These are phyloP conservation scores for Pseudogymnoascus sp. DNA, from an alignment of 2,329 filamentous ascomycete genomes.

Conservation along the genomic window DNA sequence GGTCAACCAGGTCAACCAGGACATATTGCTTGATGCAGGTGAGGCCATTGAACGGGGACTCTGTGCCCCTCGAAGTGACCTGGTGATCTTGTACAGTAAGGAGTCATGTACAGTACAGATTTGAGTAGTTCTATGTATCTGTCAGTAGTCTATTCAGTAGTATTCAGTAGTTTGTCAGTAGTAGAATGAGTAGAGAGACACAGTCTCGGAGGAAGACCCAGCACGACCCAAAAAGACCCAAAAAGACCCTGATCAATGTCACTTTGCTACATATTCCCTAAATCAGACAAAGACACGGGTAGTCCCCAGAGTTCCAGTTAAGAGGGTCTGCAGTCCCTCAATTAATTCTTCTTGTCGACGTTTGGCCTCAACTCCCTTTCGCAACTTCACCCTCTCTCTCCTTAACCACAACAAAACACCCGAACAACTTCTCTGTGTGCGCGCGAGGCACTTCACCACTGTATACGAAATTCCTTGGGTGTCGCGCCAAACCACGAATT, in stretches of 20 bases:
- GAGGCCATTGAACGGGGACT: not conserved
- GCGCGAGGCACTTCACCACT: not conserved
- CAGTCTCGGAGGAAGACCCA: conserved; percentile 3
- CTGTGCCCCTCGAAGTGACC: conserved; percentile 3
- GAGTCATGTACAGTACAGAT: not conserved
- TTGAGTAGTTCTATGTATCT: not conserved
- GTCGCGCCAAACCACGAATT: not conserved
- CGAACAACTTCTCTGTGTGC: not conserved
- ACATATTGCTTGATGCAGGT: conserved; percentile 6
- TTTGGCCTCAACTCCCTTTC: conserved; percentile 3
- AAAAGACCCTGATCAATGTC: not conserved
- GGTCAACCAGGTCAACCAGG: not conserved
- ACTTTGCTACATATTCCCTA: not conserved
- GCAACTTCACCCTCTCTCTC: not conserved
- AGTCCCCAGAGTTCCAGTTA: conserved; percentile 1
- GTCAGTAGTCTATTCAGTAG: conserved; percentile 5
- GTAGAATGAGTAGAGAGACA: not conserved
- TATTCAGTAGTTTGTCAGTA: conserved; percentile 6
- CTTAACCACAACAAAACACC: not conserved
- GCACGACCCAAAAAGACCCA: no score
- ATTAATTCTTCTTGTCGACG: not conserved
- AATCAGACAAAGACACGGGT: not conserved
- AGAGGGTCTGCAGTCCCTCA: conserved; percentile 2
- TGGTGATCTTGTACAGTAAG: not conserved
- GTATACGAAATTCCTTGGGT: not conserved